A percentile compares a stretch with the other conserved stretches of the same genome.
These are phyloP conservation scores for Lipomyces yamanashiensis DNA, from an alignment of 805 yeast species.

Conservation along the genomic window DNA sequence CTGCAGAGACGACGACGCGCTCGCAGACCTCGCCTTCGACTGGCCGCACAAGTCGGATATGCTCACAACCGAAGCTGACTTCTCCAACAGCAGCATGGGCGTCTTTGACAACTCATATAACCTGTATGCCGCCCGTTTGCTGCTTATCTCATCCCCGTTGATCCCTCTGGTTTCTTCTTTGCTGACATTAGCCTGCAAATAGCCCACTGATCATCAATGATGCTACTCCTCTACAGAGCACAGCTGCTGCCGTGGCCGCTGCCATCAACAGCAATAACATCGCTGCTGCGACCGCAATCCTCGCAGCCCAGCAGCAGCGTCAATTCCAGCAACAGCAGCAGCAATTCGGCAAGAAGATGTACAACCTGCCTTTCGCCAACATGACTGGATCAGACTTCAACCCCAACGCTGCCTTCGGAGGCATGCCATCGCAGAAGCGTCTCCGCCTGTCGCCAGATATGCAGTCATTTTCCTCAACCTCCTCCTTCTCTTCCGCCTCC, in stretches of 20 bases:
- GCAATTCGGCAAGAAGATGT: constrained; percentile 3
- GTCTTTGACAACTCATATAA: neutral
- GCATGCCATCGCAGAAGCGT: constrained; percentile 16
- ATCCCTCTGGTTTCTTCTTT: neutral
- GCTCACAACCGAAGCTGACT: constrained; percentile 1
- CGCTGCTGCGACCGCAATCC: constrained; percentile 14
- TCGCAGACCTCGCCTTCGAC: constrained; percentile 18
- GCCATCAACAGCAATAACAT: constrained; percentile 13
- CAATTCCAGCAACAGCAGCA: constrained; percentile 12
- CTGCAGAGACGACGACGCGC: constrained; percentile 17
- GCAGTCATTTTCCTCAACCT: constrained; percentile 18
- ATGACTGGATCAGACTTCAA: constrained; percentile 9
- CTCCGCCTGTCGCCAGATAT: constrained; percentile 14
- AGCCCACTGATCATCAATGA: neutral
- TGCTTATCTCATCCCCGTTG: too few species aligned
- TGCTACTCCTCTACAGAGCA: constrained; percentile 1
- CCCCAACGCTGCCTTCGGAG: neutral
- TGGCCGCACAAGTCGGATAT: constrained; percentile 24
- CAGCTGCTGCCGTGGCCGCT: constrained; percentile 15
- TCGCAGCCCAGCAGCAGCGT: constrained; percentile 22
- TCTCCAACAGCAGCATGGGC: constrained; percentile 1
- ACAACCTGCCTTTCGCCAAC: constrained; percentile 4
- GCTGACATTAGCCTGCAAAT: neutral
- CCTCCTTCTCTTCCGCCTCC: constrained; percentile 25
- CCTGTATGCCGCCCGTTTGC: too few species aligned